These are phyloP conservation scores for Daldinia bambusicola DNA, from an alignment of 495 filamentous ascomycete genomes.

Conservation along the genomic window DNA sequence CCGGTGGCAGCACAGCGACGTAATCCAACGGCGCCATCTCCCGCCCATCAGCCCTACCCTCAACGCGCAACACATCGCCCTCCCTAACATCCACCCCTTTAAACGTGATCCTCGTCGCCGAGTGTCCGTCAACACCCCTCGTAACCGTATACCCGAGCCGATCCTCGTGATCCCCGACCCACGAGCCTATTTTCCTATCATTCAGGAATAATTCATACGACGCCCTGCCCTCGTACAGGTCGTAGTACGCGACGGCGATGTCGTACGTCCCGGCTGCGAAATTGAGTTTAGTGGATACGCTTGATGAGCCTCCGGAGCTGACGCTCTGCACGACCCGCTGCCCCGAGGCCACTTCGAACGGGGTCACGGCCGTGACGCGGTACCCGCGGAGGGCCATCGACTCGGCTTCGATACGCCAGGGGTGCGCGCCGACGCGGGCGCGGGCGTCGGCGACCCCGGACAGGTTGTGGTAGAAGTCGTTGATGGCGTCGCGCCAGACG, in stretches of 20 bases:
- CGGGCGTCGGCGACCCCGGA: constrained; percentile 66
- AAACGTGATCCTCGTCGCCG: constrained; percentile 70
- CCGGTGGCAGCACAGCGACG: constrained; percentile 67
- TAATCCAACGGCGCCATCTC: constrained; percentile 76
- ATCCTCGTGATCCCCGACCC: constrained; percentile 68
- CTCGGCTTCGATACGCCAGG: constrained; percentile 73
- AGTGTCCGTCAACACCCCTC: constrained; percentile 69
- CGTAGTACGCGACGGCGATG: constrained; percentile 73
- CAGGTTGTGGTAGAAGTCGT: constrained; percentile 68
- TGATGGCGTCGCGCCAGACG: constrained; percentile 75
- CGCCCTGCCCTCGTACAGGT: constrained; percentile 65
- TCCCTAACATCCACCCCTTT: constrained; percentile 58
- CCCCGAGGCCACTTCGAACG: constrained; percentile 66
- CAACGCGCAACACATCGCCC: constrained; percentile 69
- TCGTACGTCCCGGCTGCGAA: constrained; percentile 67
- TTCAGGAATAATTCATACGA: constrained; percentile 66
- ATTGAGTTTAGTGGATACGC: constrained; percentile 57
- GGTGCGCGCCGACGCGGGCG: constrained; percentile 66
- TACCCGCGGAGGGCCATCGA: constrained; percentile 68
- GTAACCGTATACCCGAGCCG: constrained; percentile 65
- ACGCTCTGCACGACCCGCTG: constrained; percentile 45
- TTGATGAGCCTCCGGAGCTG: constrained; percentile 61
- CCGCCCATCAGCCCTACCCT: constrained; percentile 65
- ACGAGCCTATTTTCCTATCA: constrained; percentile 61
- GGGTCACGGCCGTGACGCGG: constrained; percentile 58